Conservation (phyloP, 2,329 filamentous ascomycete genomes). For the Trichoderma atrobrunneum region DNA sequence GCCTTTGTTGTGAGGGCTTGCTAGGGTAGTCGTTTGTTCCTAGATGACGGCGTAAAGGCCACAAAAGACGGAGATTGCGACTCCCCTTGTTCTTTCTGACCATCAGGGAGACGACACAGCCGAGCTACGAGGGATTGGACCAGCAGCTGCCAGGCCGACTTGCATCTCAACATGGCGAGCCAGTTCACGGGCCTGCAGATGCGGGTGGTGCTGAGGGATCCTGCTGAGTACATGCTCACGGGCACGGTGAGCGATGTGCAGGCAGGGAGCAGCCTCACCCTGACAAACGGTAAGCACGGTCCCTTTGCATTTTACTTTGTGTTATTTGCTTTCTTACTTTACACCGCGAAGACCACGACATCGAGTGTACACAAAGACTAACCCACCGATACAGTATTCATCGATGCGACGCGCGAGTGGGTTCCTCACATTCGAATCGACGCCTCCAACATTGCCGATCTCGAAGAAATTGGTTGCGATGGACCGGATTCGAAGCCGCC, state of each 20-base stretch:
- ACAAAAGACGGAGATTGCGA: neutral
- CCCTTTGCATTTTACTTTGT: neutral
- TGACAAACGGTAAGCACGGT: slow-evolving; percentile 62
- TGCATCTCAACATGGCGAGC: slow-evolving; percentile 43
- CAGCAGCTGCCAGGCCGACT: neutral
- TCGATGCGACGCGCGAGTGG: slow-evolving; percentile 43
- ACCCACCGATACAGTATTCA: slow-evolving; percentile 34
- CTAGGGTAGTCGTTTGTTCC: neutral
- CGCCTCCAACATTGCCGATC: slow-evolving; percentile 44
- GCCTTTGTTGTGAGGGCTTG: neutral
- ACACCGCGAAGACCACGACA: neutral
- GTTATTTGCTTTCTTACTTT: neutral
- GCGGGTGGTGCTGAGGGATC: slow-evolving; percentile 66
- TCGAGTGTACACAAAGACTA: neutral
- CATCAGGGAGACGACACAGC: neutral
- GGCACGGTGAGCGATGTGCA: slow-evolving; percentile 69
- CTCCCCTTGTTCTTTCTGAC: neutral
- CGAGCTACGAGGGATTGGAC: neutral
- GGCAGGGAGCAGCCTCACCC: slow-evolving; percentile 63
- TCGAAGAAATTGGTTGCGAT: slow-evolving; percentile 39
- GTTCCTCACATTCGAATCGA: slow-evolving; percentile 44
- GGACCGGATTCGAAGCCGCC: slow-evolving; percentile 26
- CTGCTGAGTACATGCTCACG: slow-evolving; percentile 61
- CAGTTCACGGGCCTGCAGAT: slow-evolving; percentile 76
- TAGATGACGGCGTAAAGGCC: slow-evolving; percentile 7